Evolutionary conservation across 1,284 basidiomycete species (phyloP).

Genomic region (Puccinia sorghi): DNA sequence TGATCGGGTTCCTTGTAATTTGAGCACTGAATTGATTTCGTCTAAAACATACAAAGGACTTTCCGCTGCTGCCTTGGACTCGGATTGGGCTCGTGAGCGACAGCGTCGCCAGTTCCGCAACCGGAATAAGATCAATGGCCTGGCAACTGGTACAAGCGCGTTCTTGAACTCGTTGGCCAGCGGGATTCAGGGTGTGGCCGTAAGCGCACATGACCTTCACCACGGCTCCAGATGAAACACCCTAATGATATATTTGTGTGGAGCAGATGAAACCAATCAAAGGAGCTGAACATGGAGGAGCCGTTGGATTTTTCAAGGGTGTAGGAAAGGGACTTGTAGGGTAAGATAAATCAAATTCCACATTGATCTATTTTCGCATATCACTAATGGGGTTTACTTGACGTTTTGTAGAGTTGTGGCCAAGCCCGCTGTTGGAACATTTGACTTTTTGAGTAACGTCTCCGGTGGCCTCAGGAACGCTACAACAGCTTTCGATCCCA

Average conservation of each 20-base stretch:
- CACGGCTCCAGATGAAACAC: not conserved
- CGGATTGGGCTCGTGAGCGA: slow-evolving; percentile 49
- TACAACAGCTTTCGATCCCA: slow-evolving; percentile 94
- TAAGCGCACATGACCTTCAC: slow-evolving; percentile 60
- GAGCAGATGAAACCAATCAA: slow-evolving; percentile 88
- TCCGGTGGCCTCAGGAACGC: slow-evolving; percentile 84
- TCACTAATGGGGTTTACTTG: not conserved
- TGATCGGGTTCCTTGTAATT: slow-evolving; percentile 10
- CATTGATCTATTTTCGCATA: slow-evolving; percentile 52
- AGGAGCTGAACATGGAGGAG: slow-evolving; percentile 91
- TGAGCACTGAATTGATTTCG: not conserved
- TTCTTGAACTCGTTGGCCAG: slow-evolving; percentile 91
- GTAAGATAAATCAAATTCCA: slow-evolving; percentile 61
- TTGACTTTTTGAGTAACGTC: slow-evolving; percentile 92
- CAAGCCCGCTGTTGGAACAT: slow-evolving; percentile 94
- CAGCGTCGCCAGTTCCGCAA: slow-evolving; percentile 49
- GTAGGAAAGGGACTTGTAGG: slow-evolving; percentile 95
- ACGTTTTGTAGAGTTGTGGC: slow-evolving; percentile 71
- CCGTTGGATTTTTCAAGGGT: slow-evolving; percentile 95
- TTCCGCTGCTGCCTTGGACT: slow-evolving; percentile 49
- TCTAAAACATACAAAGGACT: slow-evolving; percentile 28
- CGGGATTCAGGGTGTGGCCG: slow-evolving; percentile 92
- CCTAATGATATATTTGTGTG: slow-evolving; percentile 3
- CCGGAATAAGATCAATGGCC: slow-evolving; percentile 49
- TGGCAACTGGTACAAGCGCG: slow-evolving; percentile 84